Conservation (phyloP, 345 rosid genomes). For the Limnanthes douglasii region DNA sequence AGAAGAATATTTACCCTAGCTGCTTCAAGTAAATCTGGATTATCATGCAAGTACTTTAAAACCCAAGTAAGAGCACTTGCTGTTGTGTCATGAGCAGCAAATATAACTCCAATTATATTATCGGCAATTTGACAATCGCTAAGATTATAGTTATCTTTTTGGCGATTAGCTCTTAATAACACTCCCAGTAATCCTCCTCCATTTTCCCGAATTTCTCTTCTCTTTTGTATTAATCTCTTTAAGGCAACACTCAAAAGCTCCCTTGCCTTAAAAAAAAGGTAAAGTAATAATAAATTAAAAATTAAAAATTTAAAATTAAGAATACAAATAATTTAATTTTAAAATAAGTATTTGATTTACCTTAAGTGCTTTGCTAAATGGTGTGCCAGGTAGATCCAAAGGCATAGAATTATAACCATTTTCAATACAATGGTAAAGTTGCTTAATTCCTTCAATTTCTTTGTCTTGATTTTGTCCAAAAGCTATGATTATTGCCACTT, state of each 20-base stretch:
- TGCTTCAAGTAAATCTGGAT: constrained; percentile 35
- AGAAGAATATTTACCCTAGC: constrained; percentile 30
- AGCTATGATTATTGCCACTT: constrained; percentile 81
- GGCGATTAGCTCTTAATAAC: constrained; percentile 32
- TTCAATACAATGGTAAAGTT: constrained; percentile 55
- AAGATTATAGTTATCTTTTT: constrained; percentile 21
- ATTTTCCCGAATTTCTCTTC: constrained; percentile 26
- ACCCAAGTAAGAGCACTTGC: constrained; percentile 83
- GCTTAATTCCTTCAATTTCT: constrained; percentile 45
- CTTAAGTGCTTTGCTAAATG: constrained; percentile 69
- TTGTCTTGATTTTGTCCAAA: constrained; percentile 37
- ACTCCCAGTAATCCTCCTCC: constrained; percentile 56
- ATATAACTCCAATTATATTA: constrained; percentile 81
- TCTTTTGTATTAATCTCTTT: constrained; percentile 44
- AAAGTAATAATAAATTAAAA: background rate
- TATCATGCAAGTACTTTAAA: constrained; percentile 73
- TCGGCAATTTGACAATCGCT: constrained; percentile 82
- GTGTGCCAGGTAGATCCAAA: constrained; percentile 69
- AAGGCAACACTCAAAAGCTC: constrained; percentile 36
- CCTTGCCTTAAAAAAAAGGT: constrained; percentile 40
- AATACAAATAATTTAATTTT: background rate
- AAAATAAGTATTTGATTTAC: constrained; percentile 13
- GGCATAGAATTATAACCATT: constrained; percentile 97
- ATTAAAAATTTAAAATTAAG: too few relatives aligned
- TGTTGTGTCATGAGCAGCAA: constrained; percentile 95